These are phyloP conservation scores for Pyricularia pennisetigena DNA, from an alignment of 2,329 filamentous ascomycete genomes.

Conservation along the genomic window DNA sequence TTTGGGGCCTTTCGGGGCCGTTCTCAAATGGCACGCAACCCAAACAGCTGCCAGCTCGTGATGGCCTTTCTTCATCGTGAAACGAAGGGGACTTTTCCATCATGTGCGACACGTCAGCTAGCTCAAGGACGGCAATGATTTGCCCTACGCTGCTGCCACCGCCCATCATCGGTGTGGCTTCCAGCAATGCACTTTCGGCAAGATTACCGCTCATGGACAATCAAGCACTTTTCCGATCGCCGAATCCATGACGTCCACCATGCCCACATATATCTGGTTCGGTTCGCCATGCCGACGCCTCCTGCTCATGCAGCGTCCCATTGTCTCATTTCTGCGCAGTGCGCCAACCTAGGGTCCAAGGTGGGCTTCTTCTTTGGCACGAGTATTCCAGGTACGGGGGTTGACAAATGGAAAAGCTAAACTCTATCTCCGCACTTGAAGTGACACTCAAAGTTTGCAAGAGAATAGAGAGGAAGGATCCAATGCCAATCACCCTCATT, in stretches of 20 bases:
- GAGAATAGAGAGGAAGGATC: too few relatives aligned
- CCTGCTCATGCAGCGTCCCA: neutral
- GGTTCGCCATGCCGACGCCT: conserved; percentile 25
- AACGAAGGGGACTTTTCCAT: neutral
- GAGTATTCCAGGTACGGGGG: neutral
- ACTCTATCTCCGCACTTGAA: too few relatives aligned
- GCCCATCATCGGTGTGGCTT: conserved; percentile 11
- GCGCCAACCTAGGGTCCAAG: conserved; percentile 6
- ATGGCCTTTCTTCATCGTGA: conserved; percentile 8
- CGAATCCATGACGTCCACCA: conserved; percentile 52
- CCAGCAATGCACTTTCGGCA: conserved; percentile 7
- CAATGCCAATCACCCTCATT: too few relatives aligned
- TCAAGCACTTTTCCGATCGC: conserved; percentile 51
- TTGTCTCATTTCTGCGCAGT: conserved; percentile 6
- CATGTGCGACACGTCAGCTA: conserved; percentile 36
- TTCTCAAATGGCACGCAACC: conserved; percentile 21
- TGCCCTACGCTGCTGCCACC: conserved; percentile 12
- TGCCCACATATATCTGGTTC: conserved; percentile 53
- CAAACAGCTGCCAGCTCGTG: conserved; percentile 24
- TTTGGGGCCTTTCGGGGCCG: conserved; percentile 25
- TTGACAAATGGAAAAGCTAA: too few relatives aligned
- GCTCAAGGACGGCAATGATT: conserved; percentile 29
- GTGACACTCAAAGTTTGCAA: too few relatives aligned
- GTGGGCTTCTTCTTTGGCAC: conserved; percentile 10
- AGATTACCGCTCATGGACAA: conserved; percentile 9